phyloP scores from a whole-genome alignment of 306 rosid genomes.

The Trichosanthes cucumerina region DNA sequence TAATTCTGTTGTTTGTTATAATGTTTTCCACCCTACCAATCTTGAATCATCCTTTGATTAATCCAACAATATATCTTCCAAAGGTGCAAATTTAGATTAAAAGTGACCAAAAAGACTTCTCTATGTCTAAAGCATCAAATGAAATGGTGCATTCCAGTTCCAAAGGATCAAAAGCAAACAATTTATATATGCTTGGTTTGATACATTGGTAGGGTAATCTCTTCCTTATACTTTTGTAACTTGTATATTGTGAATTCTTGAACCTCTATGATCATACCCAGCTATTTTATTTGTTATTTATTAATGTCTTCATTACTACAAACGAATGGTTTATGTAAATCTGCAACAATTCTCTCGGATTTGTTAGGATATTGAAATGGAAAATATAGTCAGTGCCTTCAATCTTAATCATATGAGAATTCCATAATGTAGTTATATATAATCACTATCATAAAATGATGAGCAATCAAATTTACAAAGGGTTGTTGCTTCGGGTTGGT shows the following conservation, averaged over 20 bases:
- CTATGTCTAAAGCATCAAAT: conserved; percentile 88
- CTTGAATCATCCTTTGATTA: conserved; percentile 11
- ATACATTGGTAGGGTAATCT: conserved; percentile 88
- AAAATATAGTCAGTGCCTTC: neutral
- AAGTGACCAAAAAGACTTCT: conserved; percentile 80
- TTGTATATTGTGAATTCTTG: neutral
- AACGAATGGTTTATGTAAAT: neutral
- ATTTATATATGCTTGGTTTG: conserved; percentile 98
- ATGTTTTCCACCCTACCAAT: neutral
- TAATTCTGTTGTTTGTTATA: neutral
- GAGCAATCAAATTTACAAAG: conserved; percentile 47
- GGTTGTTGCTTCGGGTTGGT: conserved; percentile 81
- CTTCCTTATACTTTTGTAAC: neutral
- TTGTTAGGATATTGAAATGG: conserved; percentile 10
- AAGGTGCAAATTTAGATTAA: conserved; percentile 97
- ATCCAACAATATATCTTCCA: conserved; percentile 21
- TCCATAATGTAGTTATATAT: conserved; percentile 56
- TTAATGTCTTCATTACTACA: neutral
- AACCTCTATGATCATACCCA: neutral
- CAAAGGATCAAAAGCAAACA: conserved; percentile 80
- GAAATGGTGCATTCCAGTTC: conserved; percentile 98
- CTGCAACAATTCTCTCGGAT: neutral
- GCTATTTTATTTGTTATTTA: neutral
- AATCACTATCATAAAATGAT: conserved; percentile 60
- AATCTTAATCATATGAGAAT: conserved; percentile 5